Conservation (phyloP, 164 flowering plant genomes). For the Vitis rotundifolia region DNA sequence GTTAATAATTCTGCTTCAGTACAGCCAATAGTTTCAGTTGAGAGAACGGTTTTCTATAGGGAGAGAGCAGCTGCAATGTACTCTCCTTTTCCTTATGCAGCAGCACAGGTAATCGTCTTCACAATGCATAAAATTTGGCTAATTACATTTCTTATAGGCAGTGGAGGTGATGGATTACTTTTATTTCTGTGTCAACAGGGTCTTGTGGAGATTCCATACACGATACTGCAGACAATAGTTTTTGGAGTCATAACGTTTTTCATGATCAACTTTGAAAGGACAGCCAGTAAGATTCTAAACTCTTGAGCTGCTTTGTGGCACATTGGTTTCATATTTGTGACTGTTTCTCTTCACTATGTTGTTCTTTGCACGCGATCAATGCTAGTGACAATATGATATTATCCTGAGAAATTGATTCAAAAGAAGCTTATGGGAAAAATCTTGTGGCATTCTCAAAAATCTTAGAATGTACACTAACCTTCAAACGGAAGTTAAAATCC, state of each 20-base stretch:
- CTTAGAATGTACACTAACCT: no score
- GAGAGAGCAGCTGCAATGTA: conserved; percentile 94
- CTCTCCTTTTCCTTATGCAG: conserved; percentile 76
- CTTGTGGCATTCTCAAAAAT: no score
- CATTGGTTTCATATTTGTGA: no score
- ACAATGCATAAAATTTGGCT: not conserved
- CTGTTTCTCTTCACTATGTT: no score
- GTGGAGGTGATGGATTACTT: not conserved
- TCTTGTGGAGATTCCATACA: conserved; percentile 86
- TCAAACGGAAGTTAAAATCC: no score
- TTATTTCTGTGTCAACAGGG: conserved; percentile 48
- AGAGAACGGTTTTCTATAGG: conserved; percentile 87
- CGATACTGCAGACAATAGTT: conserved; percentile 58
- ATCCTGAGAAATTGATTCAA: no score
- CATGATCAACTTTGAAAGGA: conserved; percentile 76
- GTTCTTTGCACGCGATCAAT: no score
- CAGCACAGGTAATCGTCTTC: conserved; percentile 64
- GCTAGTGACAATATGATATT: no score
- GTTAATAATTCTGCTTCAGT: conserved; percentile 80
- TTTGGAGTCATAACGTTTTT: conserved; percentile 75
- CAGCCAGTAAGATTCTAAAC: conserved; percentile 41
- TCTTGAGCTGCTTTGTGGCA: not conserved
- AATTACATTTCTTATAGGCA: not conserved
- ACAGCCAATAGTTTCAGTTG: conserved; percentile 81
- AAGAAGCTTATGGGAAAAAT: no score